Evolutionary conservation across 1,284 basidiomycete species (phyloP), one percentile per base, ranked within the genome.

Genomic region (Puccinia horiana): DNA sequence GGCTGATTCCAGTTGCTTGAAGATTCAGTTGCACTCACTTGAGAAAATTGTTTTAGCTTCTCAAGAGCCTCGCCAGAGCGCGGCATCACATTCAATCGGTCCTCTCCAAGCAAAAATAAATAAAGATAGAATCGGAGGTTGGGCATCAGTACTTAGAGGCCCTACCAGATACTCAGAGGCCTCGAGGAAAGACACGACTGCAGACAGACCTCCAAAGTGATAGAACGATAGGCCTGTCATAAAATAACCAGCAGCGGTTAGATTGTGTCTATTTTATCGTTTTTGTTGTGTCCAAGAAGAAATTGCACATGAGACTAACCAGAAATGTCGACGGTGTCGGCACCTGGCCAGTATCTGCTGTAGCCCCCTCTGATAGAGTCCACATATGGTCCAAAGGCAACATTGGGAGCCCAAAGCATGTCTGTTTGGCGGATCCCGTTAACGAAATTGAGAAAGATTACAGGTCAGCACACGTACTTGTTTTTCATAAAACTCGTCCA

Each of bases 341-440:
- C 42, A 32, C 80, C 80, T 16, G 80, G 80, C 80, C 80, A 82
- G 29, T 82, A 82, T 56, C 35, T n/a, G 23, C 72, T 76, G 49
- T 82, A 82, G 26, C 80, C 80, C 1, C 72, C 73, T 63, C 73
- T 67, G 5, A 65, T 32, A 12, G 49, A 58, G 35, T 75, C 61
- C 18, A 40, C 23, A 5, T 29, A 54, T 32, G 54, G 23, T 8
- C 80, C 80, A 56, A 67, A 82, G 29, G 40, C 63, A 20, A 74
- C 52, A 58, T 82, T 82, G 4, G 80, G 80, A 18, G 80, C 56
- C 80, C 80, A 82, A 52, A 76, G 47, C 40, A 75, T 82, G 29
- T 63, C 61, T 67, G 16, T 42, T 54, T 23, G 18, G 26, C 20
- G 1, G 20, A 80, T 16, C 23, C 16, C 35, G 35, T n/a, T n/a